These are phyloP conservation scores for Microdochium trichocladiopsis DNA, from an alignment of 2,329 filamentous ascomycete species.

Conservation along the genomic window DNA sequence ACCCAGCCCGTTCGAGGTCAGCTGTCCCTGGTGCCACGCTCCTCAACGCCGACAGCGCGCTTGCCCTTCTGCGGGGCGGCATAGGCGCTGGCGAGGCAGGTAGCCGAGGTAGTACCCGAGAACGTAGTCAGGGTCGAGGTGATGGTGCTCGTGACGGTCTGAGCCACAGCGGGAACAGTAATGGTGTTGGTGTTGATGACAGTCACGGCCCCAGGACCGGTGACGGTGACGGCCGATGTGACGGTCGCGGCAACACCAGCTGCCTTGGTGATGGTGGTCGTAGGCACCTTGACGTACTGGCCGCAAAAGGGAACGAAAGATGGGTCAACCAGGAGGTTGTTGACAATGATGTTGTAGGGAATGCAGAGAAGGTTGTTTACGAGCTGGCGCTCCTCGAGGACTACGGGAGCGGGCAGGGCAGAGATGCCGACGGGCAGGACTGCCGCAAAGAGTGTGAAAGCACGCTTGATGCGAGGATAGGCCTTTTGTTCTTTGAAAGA, in stretches of 20 bases:
- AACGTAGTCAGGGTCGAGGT: slow-evolving; percentile 1
- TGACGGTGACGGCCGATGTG: background rate
- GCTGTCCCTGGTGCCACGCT: background rate
- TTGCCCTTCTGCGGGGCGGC: slow-evolving; percentile 2
- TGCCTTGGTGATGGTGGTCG: background rate
- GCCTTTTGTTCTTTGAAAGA: background rate
- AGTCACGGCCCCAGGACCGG: background rate
- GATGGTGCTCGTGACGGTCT: background rate
- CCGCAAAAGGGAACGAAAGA: background rate
- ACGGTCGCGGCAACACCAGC: background rate
- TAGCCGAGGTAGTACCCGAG: slow-evolving; percentile 1
- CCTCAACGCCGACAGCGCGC: background rate
- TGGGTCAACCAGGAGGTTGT: background rate
- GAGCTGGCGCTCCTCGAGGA: background rate
- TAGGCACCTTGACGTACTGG: background rate
- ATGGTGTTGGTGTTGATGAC: background rate
- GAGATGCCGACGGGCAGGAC: background rate
- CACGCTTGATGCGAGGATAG: background rate
- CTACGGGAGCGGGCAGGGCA: background rate
- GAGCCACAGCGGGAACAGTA: background rate
- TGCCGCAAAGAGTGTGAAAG: background rate
- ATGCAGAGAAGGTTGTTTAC: background rate
- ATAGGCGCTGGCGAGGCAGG: slow-evolving; percentile 5
- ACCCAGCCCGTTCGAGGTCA: too few species aligned
- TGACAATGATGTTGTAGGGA: background rate